phyloP scores from a whole-genome alignment of 805 yeast species.

The Starmerella potacharoeniae region DNA sequence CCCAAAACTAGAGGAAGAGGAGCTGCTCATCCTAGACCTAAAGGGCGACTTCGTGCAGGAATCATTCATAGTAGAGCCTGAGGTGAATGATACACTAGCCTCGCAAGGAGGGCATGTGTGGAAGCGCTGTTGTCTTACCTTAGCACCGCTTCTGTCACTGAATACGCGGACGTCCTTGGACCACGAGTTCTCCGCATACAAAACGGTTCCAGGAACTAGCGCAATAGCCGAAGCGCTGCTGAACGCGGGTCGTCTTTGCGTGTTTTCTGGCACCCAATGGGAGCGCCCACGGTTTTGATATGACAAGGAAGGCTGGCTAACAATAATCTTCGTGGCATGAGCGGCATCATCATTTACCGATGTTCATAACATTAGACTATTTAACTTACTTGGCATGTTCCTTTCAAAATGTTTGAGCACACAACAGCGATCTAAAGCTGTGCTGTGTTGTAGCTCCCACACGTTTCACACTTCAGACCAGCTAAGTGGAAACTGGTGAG shows the following conservation, averaged over 20 bases:
- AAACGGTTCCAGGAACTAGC: not conserved
- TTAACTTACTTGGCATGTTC: not conserved
- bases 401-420: no score
- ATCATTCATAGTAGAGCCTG: not conserved
- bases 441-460: slow-evolving; percentile 72
- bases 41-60: slow-evolving; percentile 11
- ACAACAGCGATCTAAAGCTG: slow-evolving; percentile 1
- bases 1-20: not conserved
- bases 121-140: slow-evolving; percentile 19
- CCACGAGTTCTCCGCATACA: slow-evolving; percentile 5
- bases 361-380: not conserved
- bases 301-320: no score
- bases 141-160: slow-evolving; percentile 14
- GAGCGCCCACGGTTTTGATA: not conserved
- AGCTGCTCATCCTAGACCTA: not conserved
- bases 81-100: not conserved
- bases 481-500: slow-evolving; percentile 66
- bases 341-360: not conserved
- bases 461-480: slow-evolving; percentile 79
- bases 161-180: slow-evolving; percentile 11
- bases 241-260: slow-evolving; percentile 10
- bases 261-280: slow-evolving; percentile 14
- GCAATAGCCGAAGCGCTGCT: slow-evolving; percentile 9
- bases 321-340: no score
- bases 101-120: slow-evolving; percentile 10